Evolutionary conservation across 148 eudicot species (phyloP), one percentile per base, ranked within the genome.

Genomic region (Oxyria digyna): DNA sequence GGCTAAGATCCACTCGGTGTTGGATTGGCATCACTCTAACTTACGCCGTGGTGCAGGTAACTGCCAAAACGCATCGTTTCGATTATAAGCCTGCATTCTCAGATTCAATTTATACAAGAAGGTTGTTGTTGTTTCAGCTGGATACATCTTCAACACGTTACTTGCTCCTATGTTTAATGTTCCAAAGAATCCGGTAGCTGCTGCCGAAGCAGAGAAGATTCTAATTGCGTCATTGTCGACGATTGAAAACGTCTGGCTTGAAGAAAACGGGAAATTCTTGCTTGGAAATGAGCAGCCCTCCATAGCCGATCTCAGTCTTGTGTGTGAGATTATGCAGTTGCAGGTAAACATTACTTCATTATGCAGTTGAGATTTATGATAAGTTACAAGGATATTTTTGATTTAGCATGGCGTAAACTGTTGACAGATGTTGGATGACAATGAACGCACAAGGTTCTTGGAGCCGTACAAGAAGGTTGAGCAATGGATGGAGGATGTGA

Each of bases 11-110:
- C 80, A 80, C 40, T 80, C 78, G 2, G 33, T 77, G 38, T 74
- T 80, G 71, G 80, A 80, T 57, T 80, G 83, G 80, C 80, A 77
- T 62, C 83, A 80, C 54, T 26, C 35, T 41, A 70, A 71, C 48
- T 54, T 80, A 71, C 75, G 83, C 57, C 65, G 67, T 37, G 80
- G 75, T 43, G 43, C 80, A 68, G 69, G 80, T 80, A 79, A 9
- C 23, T 7, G 17, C 59, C 26, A 54, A 54, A 54, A 54, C 62
- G 31, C 62, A 54, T 31, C 31, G 62, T 54, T 54, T 54, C n/a
- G n/a, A n/a, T n/a, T n/a, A n/a, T n/a, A n/a, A n/a, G 38, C 6
- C n/a, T 35, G 38, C 38, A 35, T n/a, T n/a, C 38, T 49, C n/a
- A n/a, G n/a, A n/a, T n/a, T n/a, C n/a, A n/a, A n/a, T n/a, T n/a